Evolutionary conservation across 2,329 filamentous ascomycete species (phyloP).

Genomic region (Venturiaceae sp.): DNA sequence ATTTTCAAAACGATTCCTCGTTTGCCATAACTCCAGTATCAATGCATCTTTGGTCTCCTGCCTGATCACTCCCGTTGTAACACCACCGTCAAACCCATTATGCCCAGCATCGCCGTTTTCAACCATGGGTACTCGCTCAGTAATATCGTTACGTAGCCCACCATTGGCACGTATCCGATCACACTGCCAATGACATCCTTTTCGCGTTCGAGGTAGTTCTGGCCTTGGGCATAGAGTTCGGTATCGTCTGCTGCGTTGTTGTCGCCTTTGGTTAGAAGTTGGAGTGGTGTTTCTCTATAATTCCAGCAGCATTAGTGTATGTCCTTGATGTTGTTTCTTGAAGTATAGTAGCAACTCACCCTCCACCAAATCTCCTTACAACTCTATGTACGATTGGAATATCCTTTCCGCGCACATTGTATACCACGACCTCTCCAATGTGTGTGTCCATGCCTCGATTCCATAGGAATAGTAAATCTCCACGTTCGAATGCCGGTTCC

Average conservation of each 20-base stretch:
- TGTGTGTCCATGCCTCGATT: conserved; percentile 56
- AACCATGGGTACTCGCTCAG: conserved; percentile 94
- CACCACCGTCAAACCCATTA: conserved; percentile 92
- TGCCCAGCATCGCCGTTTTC: conserved; percentile 86
- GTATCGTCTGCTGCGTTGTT: conserved; percentile 94
- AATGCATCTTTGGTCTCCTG: no score
- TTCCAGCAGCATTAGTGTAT: conserved; percentile 8
- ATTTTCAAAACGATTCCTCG: no score
- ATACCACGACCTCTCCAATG: conserved; percentile 65
- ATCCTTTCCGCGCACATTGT: conserved; percentile 84
- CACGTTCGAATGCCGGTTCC: conserved; percentile 74
- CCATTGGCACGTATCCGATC: conserved; percentile 53
- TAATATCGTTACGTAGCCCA: conserved; percentile 67
- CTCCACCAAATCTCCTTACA: conserved; percentile 58
- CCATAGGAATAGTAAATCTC: conserved; percentile 68
- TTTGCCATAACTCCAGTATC: no score
- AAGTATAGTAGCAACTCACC: conserved; percentile 29
- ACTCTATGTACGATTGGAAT: conserved; percentile 96
- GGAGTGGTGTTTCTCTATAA: conserved; percentile 35
- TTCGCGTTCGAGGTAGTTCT: conserved; percentile 72
- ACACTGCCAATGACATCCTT: conserved; percentile 92
- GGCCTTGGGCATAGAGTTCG: conserved; percentile 75
- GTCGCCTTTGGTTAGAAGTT: conserved; percentile 92
- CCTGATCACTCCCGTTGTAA: conserved; percentile 69
- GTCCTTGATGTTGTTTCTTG: background rate